These are phyloP conservation scores for Erucastrum elatum DNA, from an alignment of 345 rosid species.

Conservation along the genomic window DNA sequence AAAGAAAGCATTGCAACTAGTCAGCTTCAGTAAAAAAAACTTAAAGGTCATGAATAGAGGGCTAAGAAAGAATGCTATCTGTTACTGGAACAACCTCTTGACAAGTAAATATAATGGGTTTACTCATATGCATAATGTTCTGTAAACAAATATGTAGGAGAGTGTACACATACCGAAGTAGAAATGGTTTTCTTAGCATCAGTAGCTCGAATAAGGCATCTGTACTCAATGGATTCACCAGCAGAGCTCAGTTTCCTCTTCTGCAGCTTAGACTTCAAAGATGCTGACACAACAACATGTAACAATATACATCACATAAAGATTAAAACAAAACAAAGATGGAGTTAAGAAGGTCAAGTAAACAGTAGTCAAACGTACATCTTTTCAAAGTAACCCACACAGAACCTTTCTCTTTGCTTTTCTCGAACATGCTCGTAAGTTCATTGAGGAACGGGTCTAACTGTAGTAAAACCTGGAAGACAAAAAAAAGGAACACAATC, in stretches of 20 bases:
- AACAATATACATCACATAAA: not conserved
- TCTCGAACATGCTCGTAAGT: constrained; percentile 85
- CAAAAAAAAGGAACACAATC: not conserved
- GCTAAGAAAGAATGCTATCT: not conserved
- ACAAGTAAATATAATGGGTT: too few species aligned
- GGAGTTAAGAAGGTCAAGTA: not conserved
- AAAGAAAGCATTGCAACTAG: constrained; percentile 11
- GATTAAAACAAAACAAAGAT: not conserved
- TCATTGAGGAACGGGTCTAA: constrained; percentile 90
- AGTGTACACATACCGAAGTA: constrained; percentile 60
- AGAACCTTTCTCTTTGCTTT: constrained; percentile 71
- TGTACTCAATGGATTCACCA: constrained; percentile 62
- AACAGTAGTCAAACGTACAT: constrained; percentile 45
- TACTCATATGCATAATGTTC: not conserved
- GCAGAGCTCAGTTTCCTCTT: constrained; percentile 65
- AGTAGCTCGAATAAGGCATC: constrained; percentile 91
- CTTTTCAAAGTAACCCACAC: constrained; percentile 96
- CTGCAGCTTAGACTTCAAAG: constrained; percentile 76
- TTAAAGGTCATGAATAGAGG: not conserved
- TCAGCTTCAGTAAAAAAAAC: not conserved
- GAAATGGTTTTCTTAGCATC: constrained; percentile 77
- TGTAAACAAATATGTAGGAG: not conserved
- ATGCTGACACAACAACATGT: constrained; percentile 50
- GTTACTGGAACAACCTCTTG: not conserved
- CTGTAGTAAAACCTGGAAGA: constrained; percentile 63